Evolutionary conservation across 176 grass and related monocot genomes (phyloP).

Genomic region (Aegilops tauschii): DNA sequence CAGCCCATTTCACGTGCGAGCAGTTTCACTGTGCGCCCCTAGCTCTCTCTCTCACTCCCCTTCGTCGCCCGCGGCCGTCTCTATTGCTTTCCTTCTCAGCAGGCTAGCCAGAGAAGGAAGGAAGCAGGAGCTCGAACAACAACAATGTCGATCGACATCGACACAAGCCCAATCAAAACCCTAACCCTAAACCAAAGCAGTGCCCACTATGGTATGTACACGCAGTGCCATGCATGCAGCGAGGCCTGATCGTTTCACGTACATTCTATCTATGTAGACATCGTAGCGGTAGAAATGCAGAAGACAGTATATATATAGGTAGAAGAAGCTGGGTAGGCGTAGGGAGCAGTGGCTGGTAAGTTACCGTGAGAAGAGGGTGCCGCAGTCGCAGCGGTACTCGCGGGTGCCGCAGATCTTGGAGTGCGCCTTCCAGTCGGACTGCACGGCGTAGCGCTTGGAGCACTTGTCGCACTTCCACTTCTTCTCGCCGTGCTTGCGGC

Average conservation of each 20-base stretch:
- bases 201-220: constrained; percentile 39
- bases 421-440: constrained; percentile 98
- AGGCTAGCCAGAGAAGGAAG: not conserved
- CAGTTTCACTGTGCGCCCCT: constrained; percentile 16
- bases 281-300: not conserved
- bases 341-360: not conserved
- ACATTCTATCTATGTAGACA: not conserved
- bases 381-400: constrained; percentile 98
- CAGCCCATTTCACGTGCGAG: constrained; percentile 54
- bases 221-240: constrained; percentile 28
- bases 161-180: constrained; percentile 51
- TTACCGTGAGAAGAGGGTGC: constrained; percentile 97
- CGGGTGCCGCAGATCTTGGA: constrained; percentile 98
- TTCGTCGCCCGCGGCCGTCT: not conserved
- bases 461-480: constrained; percentile 99
- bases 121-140: constrained; percentile 23
- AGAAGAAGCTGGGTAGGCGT: not conserved
- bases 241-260: not conserved
- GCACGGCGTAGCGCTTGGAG: constrained; percentile 96
- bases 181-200: constrained; percentile 53
- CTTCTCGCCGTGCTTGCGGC: constrained; percentile 99
- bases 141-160: constrained; percentile 23
- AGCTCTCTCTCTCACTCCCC: not conserved
- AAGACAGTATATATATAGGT: not conserved
- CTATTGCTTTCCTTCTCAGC: constrained; percentile 25